These are phyloP conservation scores for Solanum chmielewskii DNA, from an alignment of 257 asterid species.

Conservation along the genomic window DNA sequence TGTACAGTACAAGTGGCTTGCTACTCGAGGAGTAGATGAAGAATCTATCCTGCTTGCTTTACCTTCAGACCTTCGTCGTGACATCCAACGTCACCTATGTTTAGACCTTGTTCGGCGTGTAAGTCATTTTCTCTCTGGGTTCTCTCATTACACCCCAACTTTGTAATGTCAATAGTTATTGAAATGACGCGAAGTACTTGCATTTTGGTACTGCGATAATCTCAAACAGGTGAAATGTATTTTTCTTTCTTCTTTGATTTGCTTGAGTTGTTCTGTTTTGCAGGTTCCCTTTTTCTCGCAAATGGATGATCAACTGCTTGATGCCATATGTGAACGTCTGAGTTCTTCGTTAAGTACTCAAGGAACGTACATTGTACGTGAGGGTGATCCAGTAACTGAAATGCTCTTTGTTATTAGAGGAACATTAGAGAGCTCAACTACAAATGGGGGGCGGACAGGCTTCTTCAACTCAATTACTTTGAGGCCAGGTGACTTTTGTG, in stretches of 20 bases:
- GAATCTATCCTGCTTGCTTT: conserved; percentile 55
- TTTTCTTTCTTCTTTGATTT: not conserved
- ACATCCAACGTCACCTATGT: conserved; percentile 77
- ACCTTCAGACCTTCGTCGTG: conserved; percentile 81
- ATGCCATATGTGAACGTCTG: conserved; percentile 85
- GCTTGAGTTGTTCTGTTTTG: not conserved
- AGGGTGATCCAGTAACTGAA: conserved; percentile 77
- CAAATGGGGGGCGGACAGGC: conserved; percentile 78
- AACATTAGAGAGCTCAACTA: conserved; percentile 68
- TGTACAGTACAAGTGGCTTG: conserved; percentile 73
- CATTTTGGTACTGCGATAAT: not conserved
- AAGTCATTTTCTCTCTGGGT: conserved; percentile 7
- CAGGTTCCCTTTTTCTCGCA: conserved; percentile 87
- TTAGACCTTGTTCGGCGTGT: conserved; percentile 83
- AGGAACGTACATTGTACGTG: conserved; percentile 77
- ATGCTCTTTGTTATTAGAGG: conserved; percentile 81
- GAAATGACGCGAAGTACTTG: not conserved
- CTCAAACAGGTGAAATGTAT: not conserved
- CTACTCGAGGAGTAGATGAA: conserved; percentile 82
- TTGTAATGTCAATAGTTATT: not conserved
- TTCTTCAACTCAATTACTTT: conserved; percentile 63
- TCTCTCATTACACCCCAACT: not conserved
- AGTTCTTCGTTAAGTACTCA: conserved; percentile 61
- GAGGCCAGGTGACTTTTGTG: conserved; percentile 64
- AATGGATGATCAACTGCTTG: conserved; percentile 75